Base-by-base conservation (phyloP, 148 eudicot genomes). In the Polygonum aviculare region DNA sequence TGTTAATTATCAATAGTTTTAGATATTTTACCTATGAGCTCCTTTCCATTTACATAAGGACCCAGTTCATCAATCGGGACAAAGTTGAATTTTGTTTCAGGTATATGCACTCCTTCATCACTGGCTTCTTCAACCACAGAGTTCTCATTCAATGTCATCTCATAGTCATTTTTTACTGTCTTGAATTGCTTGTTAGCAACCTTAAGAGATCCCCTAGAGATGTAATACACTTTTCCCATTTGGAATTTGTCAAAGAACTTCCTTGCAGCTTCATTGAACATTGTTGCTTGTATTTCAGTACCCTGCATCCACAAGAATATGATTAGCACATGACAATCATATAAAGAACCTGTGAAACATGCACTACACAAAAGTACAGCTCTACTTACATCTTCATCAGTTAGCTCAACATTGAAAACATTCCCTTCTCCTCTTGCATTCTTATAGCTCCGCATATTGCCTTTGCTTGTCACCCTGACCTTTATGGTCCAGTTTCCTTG, bases 241-340 rank as follows among this genome's bases (percentile, higher is more conserved):
- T 91, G 85, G 73, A 96, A 96, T 78, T 65, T 87, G 51, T 95
- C 98, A 79, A 74, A 91, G 77, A 96, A 96, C 86, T 93, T 96
- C 78, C 74, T 84, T 79, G 99, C 99, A 84, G 98, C 94, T 75
- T 87, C 99, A 79, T 96, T 96, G 76, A 96, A 96, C 99, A 96
- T 96, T 26, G 98, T 96, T 52, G 99, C 99, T 83, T 91, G 99
- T 38, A 93, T 96, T 91, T 93, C 91, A 40, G 99, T 93, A 78
- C 99, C 99, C 99, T 96, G 79, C 72, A 80, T 39, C 63, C 74
- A 79, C 10, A 79, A 10, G 22, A 75, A 2, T 12, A 44, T 12
- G 18, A 69, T 7, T 26, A 10, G 15, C 55, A 51, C 69, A 21
- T 3, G 7, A 57, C 6, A 31, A 21, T 26, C 38, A 22, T 39